These are phyloP conservation scores for Lagenaria siceraria DNA, from an alignment of 306 rosid genomes.

Conservation along the genomic window DNA sequence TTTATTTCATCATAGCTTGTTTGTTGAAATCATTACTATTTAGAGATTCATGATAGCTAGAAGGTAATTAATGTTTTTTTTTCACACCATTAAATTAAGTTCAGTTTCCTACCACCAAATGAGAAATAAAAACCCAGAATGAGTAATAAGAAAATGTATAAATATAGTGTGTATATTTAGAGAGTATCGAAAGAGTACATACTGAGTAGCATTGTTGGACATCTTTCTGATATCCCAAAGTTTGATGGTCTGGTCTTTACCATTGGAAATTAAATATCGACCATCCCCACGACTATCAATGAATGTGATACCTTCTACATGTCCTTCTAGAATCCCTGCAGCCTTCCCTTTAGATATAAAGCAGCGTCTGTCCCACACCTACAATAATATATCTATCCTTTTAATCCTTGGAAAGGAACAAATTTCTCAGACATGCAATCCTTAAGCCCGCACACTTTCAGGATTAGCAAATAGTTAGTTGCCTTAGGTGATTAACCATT, in stretches of 20 bases:
- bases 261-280: constrained; percentile 78
- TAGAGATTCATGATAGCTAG: not conserved
- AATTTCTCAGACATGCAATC: not conserved
- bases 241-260: constrained; percentile 89
- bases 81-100: too few species aligned
- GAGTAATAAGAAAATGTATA: not conserved
- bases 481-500: not conserved
- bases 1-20: not conserved
- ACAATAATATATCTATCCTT: constrained; percentile 10
- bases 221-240: constrained; percentile 90
- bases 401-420: not conserved
- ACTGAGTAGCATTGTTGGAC: constrained; percentile 48
- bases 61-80: not conserved
- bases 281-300: constrained; percentile 88
- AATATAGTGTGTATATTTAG: not conserved
- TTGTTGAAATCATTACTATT: not conserved
- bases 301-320: constrained; percentile 75
- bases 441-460: not conserved
- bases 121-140: not conserved
- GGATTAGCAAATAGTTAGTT: not conserved
- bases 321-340: constrained; percentile 77
- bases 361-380: constrained; percentile 99
- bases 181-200: constrained; percentile 9
- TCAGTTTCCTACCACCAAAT: not conserved
- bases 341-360: constrained; percentile 43